A percentile compares a stretch with the other conserved stretches of the same genome.
Conservation (phyloP, 495 filamentous ascomycete species). For the Aspergillus avenaceus region DNA sequence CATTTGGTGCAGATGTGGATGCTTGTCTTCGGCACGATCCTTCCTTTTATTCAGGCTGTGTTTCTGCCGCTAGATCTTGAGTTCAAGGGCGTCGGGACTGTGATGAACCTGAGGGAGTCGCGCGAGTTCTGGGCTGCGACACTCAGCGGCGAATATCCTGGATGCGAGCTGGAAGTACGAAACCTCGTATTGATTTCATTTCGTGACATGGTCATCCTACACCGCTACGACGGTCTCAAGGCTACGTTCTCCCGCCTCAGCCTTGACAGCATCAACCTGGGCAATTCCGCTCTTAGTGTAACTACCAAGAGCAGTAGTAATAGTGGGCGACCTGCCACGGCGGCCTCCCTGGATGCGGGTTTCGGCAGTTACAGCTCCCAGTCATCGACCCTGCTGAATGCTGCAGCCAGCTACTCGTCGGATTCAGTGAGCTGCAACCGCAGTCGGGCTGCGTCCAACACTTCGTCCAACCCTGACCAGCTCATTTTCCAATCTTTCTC, state of each 20-base stretch:
- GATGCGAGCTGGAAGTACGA: conserved; percentile 73
- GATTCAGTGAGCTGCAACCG: conserved; percentile 45
- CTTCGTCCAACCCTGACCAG: conserved; percentile 56
- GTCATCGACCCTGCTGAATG: conserved; percentile 63
- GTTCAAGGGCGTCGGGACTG: conserved; percentile 75
- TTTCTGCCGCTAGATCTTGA: conserved; percentile 93
- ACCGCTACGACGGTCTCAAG: conserved; percentile 79
- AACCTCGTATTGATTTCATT: conserved; percentile 85
- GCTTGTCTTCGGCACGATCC: conserved; percentile 78
- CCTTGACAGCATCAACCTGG: conserved; percentile 72
- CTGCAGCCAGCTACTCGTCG: conserved; percentile 46
- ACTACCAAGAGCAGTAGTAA: conserved; percentile 45
- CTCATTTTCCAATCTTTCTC: conserved; percentile 50
- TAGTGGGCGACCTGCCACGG: conserved; percentile 60
- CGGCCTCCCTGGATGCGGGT: conserved; percentile 66
- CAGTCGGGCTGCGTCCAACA: conserved; percentile 80
- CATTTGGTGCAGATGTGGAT: conserved; percentile 92
- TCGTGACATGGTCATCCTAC: conserved; percentile 81
- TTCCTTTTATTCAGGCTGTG: conserved; percentile 94
- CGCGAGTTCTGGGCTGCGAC: conserved; percentile 79
- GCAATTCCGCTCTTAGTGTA: conserved; percentile 43
- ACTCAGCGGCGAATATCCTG: conserved; percentile 20
- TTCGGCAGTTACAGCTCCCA: conserved; percentile 72
- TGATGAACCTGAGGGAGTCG: conserved; percentile 73
- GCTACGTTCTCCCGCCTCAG: conserved; percentile 86